Percentiles rank a stretch among this genome's conserved stretches.
Conservation (phyloP, 164 flowering plant species). For the Brasenia schreberi region DNA sequence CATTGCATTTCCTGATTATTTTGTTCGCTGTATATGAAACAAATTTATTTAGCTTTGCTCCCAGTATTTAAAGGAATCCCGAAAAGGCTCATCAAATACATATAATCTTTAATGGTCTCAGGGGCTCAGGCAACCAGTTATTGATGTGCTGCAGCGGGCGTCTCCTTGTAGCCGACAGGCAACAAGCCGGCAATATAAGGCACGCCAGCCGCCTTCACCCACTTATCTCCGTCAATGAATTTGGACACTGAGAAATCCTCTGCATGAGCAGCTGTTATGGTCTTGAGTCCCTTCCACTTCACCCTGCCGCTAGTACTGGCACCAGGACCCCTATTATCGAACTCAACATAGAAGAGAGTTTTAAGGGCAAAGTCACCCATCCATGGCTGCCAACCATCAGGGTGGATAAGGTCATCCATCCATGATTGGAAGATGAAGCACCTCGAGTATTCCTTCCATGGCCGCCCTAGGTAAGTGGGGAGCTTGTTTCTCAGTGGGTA, state of each 20-base stretch:
- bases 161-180: background rate
- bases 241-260: constrained; percentile 15
- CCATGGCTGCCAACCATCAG: constrained; percentile 56
- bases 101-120: too few relatives aligned
- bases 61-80: too few relatives aligned
- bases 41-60: too few relatives aligned
- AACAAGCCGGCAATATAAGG: constrained; percentile 31
- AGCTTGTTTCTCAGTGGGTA: constrained; percentile 10
- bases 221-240: constrained; percentile 22
- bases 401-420: constrained; percentile 35
- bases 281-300: constrained; percentile 51
- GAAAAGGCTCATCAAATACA: too few relatives aligned
- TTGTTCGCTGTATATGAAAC: too few relatives aligned
- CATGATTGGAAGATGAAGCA: constrained; percentile 17
- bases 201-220: constrained; percentile 30
- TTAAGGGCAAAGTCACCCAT: constrained; percentile 21
- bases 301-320: constrained; percentile 20
- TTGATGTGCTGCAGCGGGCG: background rate
- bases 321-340: constrained; percentile 41
- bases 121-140: too few relatives aligned
- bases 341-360: constrained; percentile 38
- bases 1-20: too few relatives aligned
- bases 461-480: constrained; percentile 25
- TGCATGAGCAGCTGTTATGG: constrained; percentile 9
- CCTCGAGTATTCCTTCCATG: constrained; percentile 29